Evolutionary conservation across 768 basidiomycete species (phyloP), one percentile per base, ranked within the genome.

Genomic region (Tricholoma matsutake): DNA sequence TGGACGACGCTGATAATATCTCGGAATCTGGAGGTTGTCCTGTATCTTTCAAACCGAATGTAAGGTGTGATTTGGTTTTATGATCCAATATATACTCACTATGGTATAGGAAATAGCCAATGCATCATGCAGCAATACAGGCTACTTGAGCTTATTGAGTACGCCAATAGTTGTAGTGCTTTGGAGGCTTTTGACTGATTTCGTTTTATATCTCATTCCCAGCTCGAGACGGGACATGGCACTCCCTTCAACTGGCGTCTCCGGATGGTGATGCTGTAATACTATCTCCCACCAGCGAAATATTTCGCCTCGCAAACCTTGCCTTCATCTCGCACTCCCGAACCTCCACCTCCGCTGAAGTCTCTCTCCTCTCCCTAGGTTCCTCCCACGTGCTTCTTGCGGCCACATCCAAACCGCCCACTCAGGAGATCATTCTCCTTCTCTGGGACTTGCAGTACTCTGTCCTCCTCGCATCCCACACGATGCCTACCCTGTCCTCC

Each of bases 391-490:
- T 84, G 51, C 77, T 89, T 45, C 78, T 90, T 9, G 82, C 82
- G 41, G 78, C 75, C 28, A 47, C 77, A 52, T 75, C 77, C 31
- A 65, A 69, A 2, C 64, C 75, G 6, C 69, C 78, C 0, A 66
- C 75, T 11, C 68, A 74, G 34, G 82, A 83, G 60, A 76, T 89
- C 56, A 73, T 76, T 14, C 70, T 89, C 29, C 82, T 86, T 16
- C 69, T 89, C 29, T 89, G 88, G 87, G 88, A 90, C 63, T 73
- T 89, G 20, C 85, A 85, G 61, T 90, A 86, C 63, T 83, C 83
- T 16, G 83, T 88, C 34, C 73, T 89, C 22, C 76, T 90, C n/a
- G 75, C 85, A 2, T 77, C 80, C 5, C 79, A 86, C 39, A 68
- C 72, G 7, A 72, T 88, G 43, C 70, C 85, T 1, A 68, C 85